A percentile compares a stretch with the other conserved stretches of the same genome.
These are phyloP conservation scores for Senna siamea DNA, from an alignment of 306 rosid species.

Conservation along the genomic window DNA sequence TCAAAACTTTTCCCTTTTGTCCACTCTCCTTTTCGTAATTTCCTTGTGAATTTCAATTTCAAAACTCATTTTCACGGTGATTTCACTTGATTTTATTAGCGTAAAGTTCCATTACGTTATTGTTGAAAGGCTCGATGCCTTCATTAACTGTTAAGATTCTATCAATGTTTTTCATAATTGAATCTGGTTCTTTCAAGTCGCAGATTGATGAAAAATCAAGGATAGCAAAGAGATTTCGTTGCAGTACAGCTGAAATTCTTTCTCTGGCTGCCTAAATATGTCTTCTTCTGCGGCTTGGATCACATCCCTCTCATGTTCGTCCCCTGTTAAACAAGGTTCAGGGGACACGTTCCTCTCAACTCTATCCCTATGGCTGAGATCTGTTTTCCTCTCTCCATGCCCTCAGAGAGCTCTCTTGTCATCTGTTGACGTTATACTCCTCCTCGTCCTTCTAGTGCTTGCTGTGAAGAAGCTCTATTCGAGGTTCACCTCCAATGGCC, in stretches of 20 bases:
- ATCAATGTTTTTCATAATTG: no score
- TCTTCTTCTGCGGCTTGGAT: slow-evolving; percentile 54
- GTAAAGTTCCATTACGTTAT: no score
- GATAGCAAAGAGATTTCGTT: background rate
- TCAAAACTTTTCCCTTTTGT: background rate
- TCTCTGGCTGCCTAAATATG: slow-evolving; percentile 41
- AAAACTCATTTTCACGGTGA: no score
- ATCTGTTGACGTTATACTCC: slow-evolving; percentile 52
- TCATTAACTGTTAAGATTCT: no score
- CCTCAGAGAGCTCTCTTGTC: slow-evolving; percentile 81
- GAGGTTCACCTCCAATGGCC: slow-evolving; percentile 46
- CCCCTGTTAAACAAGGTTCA: slow-evolving; percentile 45
- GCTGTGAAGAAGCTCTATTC: slow-evolving; percentile 60
- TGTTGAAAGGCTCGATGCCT: no score
- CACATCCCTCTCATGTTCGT: slow-evolving; percentile 60
- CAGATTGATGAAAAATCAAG: background rate
- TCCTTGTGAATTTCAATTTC: background rate
- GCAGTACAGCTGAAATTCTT: background rate
- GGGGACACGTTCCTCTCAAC: slow-evolving; percentile 41
- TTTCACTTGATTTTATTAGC: background rate
- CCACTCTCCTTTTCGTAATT: no score
- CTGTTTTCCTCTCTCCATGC: slow-evolving; percentile 83
- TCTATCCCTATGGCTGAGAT: slow-evolving; percentile 64
- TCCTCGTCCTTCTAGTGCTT: slow-evolving; percentile 55
- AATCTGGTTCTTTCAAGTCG: no score